Conservation (phyloP, 345 rosid species). For the Arabidopsis suecica region DNA sequence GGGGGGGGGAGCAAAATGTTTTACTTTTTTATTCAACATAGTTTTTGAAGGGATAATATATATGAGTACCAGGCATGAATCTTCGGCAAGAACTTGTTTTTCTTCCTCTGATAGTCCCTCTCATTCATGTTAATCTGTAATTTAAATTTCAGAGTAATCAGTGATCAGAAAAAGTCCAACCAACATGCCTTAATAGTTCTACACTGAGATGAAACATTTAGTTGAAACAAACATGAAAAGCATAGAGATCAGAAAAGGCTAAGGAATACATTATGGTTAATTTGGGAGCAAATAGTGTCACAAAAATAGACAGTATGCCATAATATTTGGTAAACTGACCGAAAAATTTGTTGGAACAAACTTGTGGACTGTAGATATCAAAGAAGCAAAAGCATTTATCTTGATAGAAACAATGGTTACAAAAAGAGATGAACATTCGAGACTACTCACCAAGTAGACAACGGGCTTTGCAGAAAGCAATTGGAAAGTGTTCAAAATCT, state of each 20-base stretch:
- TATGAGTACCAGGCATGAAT: constrained; percentile 91
- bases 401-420: constrained; percentile 3
- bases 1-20: not conserved
- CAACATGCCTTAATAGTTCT: constrained; percentile 5
- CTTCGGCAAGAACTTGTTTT: constrained; percentile 96
- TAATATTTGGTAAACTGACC: not conserved
- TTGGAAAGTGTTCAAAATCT: constrained; percentile 90
- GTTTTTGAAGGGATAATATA: constrained; percentile 24
- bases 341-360: constrained; percentile 9
- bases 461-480: constrained; percentile 97
- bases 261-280: not conserved
- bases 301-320: constrained; percentile 7
- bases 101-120: constrained; percentile 94
- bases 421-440: constrained; percentile 2
- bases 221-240: not conserved
- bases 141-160: constrained; percentile 23
- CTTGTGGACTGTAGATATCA: constrained; percentile 6
- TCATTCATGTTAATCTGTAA: constrained; percentile 94
- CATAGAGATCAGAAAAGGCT: constrained; percentile 14
- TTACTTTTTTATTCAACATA: constrained; percentile 14
- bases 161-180: constrained; percentile 15
- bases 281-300: not conserved
- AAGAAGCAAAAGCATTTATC: constrained; percentile 22
- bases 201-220: not conserved
- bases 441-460: constrained; percentile 79